phyloP scores from a whole-genome alignment of 2,329 filamentous ascomycete species.

The Diaporthe amygdali region DNA sequence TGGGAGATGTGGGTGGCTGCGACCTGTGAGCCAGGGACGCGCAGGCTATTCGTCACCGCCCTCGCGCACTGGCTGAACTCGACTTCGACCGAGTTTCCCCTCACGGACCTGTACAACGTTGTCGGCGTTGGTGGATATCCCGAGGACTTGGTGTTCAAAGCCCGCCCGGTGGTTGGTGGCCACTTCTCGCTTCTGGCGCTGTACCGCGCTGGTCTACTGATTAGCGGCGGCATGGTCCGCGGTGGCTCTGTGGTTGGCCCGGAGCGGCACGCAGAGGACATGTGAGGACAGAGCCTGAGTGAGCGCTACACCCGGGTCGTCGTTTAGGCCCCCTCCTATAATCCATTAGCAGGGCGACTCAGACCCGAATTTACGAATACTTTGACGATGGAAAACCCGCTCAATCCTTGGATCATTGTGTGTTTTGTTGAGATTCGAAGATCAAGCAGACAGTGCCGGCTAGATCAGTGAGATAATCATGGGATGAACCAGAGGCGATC shows the following conservation, averaged over 20 bases:
- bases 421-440: not conserved
- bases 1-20: conserved; percentile 78
- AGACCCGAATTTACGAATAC: conserved; percentile 3
- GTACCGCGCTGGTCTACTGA: conserved; percentile 12
- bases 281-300: not conserved
- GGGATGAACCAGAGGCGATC: too few relatives aligned
- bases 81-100: conserved; percentile 65
- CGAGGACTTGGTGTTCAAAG: conserved; percentile 65
- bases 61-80: conserved; percentile 74
- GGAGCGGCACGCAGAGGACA: not conserved
- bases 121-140: conserved; percentile 59
- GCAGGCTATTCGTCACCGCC: conserved; percentile 65
- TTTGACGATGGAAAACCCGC: not conserved
- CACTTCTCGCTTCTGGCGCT: conserved; percentile 74
- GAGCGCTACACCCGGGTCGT: too few relatives aligned
- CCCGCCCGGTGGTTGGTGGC: conserved; percentile 74
- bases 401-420: not conserved
- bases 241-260: not conserved
- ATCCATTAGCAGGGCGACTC: not conserved
- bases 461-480: not conserved
- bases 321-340: too few relatives aligned
- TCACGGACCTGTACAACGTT: conserved; percentile 72
- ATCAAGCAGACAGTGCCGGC: not conserved
- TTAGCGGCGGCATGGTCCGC: not conserved
- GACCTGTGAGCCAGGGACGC: conserved; percentile 60